Conservation (phyloP, 2,329 filamentous ascomycete species). For the Colletotrichum destructivum region DNA sequence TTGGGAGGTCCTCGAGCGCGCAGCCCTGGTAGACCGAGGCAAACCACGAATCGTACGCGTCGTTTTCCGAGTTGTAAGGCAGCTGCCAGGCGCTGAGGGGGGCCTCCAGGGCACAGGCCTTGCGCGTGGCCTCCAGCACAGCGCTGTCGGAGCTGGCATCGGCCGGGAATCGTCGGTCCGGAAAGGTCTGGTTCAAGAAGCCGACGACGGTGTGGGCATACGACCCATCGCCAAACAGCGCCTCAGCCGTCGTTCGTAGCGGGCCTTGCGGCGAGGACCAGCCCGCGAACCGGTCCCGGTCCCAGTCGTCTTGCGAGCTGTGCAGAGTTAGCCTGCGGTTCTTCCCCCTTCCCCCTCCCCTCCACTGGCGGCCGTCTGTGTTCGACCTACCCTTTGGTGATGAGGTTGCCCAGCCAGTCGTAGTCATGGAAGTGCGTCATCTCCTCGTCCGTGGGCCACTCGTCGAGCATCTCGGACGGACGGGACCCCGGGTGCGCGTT, state of each 20-base stretch:
- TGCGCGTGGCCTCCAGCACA: neutral
- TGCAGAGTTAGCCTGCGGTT: neutral
- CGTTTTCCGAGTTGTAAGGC: slow-evolving; percentile 37
- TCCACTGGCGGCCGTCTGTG: neutral
- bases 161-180: slow-evolving; percentile 14
- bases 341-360: no score
- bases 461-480: slow-evolving; percentile 22
- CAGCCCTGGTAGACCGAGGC: slow-evolving; percentile 35
- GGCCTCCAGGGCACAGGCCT: slow-evolving; percentile 25
- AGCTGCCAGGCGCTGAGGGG: slow-evolving; percentile 35
- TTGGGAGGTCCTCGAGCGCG: slow-evolving; percentile 30
- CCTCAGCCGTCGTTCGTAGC: slow-evolving; percentile 30
- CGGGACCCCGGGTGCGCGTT: slow-evolving; percentile 23
- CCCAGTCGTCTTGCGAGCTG: slow-evolving; percentile 28
- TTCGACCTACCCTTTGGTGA: slow-evolving; percentile 33
- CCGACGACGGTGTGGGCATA: slow-evolving; percentile 30
- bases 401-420: slow-evolving; percentile 35
- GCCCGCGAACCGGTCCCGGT: slow-evolving; percentile 26
- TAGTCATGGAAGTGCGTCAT: slow-evolving; percentile 42
- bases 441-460: slow-evolving; percentile 36
- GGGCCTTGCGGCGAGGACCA: slow-evolving; percentile 34
- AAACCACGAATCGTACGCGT: slow-evolving; percentile 36
- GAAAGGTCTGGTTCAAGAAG: slow-evolving; percentile 31
- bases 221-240: slow-evolving; percentile 36
- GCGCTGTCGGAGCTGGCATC: slow-evolving; percentile 4